Evolutionary conservation across 2,329 filamentous ascomycete species (phyloP).

Genomic region (Aschersonia sp.): DNA sequence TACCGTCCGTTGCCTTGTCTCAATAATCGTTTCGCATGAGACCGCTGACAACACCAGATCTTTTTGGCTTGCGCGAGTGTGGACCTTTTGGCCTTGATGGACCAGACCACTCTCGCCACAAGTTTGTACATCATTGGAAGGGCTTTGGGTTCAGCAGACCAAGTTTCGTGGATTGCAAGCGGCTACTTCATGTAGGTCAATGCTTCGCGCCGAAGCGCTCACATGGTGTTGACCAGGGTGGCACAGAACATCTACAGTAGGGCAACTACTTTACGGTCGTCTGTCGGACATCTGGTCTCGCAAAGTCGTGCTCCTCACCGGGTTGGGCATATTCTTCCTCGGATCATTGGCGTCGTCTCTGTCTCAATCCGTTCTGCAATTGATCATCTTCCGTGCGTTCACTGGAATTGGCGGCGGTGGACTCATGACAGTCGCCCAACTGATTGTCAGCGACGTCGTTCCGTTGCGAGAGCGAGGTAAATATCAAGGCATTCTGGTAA

Average conservation of each 20-base stretch:
- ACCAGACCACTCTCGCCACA: slow-evolving; percentile 41
- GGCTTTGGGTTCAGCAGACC: slow-evolving; percentile 30
- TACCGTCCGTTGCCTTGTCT: slow-evolving; percentile 19
- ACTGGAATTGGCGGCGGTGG: slow-evolving; percentile 52
- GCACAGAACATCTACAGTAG: slow-evolving; percentile 26
- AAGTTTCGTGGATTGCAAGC: slow-evolving; percentile 39
- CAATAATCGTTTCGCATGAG: too few species aligned
- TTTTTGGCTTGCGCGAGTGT: slow-evolving; percentile 41
- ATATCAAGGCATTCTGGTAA: slow-evolving; percentile 49
- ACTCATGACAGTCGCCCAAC: slow-evolving; percentile 54
- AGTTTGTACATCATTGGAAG: slow-evolving; percentile 40
- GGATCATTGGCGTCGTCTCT: slow-evolving; percentile 29
- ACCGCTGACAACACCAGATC: slow-evolving; percentile 23
- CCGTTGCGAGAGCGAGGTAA: slow-evolving; percentile 54
- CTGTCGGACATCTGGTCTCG: slow-evolving; percentile 32
- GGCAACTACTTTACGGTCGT: slow-evolving; percentile 29
- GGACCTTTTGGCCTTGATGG: slow-evolving; percentile 40
- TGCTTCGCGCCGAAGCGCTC: neutral
- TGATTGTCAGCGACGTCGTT: slow-evolving; percentile 58
- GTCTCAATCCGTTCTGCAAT: slow-evolving; percentile 22
- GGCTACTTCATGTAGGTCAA: slow-evolving; percentile 37
- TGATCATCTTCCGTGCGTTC: slow-evolving; percentile 25
- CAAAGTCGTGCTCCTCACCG: slow-evolving; percentile 22
- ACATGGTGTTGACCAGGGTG: too few species aligned
- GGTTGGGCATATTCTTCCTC: slow-evolving; percentile 25